A percentile compares a stretch with the other conserved stretches of the same genome.
phyloP scores from a whole-genome alignment of 106 monocot genomes.

The Alisma plantagoaquatica region DNA sequence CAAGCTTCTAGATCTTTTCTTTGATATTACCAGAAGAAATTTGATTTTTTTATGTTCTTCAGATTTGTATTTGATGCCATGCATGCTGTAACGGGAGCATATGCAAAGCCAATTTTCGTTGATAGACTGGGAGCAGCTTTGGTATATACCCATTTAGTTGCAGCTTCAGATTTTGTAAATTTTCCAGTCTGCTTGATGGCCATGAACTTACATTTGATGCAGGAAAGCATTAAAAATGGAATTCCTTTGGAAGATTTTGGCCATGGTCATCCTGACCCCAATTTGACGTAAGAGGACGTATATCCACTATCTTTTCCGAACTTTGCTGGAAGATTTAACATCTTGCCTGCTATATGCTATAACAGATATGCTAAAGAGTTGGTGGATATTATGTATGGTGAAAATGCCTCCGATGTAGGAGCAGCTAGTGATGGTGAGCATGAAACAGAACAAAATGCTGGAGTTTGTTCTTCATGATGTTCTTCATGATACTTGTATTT shows the following conservation, averaged over 20 bases:
- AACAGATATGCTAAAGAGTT: slow-evolving; percentile 96
- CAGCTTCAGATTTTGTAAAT: not conserved
- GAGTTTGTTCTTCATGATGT: not conserved
- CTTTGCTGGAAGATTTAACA: too few species aligned
- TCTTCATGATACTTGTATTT: not conserved
- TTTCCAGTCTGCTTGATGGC: not conserved
- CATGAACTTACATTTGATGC: not conserved
- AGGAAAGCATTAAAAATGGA: slow-evolving; percentile 88
- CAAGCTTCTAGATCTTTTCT: not conserved
- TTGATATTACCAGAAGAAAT: not conserved
- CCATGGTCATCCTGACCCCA: slow-evolving; percentile 96
- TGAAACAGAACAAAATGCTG: not conserved
- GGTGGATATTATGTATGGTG: slow-evolving; percentile 74
- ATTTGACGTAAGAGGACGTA: slow-evolving; percentile 62
- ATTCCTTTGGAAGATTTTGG: slow-evolving; percentile 96
- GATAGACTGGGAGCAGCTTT: slow-evolving; percentile 78
- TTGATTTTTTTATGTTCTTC: slow-evolving; percentile 9
- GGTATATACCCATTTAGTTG: slow-evolving; percentile 21
- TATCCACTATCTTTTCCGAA: too few species aligned
- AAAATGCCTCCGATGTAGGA: slow-evolving; percentile 87
- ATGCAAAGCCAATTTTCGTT: slow-evolving; percentile 95
- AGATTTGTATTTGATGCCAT: slow-evolving; percentile 98
- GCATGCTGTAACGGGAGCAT: slow-evolving; percentile 99
- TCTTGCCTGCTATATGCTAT: too few species aligned
- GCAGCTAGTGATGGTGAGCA: slow-evolving; percentile 97